A percentile compares a stretch with the other conserved stretches of the same genome.
phyloP scores from a whole-genome alignment of 495 filamentous ascomycete species.

The Penicillium cataractarum region DNA sequence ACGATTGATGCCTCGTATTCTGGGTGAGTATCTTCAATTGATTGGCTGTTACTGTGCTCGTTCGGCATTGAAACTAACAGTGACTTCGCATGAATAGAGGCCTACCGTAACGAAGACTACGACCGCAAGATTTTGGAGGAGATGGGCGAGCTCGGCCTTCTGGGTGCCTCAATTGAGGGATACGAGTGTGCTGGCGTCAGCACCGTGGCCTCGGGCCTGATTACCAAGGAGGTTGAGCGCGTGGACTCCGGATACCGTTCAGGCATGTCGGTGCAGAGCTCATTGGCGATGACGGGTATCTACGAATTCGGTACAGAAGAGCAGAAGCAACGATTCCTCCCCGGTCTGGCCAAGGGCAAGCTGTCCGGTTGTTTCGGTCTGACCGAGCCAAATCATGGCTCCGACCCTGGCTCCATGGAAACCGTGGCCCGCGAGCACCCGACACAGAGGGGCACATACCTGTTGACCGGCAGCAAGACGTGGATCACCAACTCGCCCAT shows the following conservation, averaged over 20 bases:
- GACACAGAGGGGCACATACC: conserved; percentile 80
- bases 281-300: conserved; percentile 95
- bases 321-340: conserved; percentile 86
- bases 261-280: conserved; percentile 95
- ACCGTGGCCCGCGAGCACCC: conserved; percentile 84
- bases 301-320: conserved; percentile 88
- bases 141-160: conserved; percentile 92
- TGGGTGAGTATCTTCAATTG: conserved; percentile 64
- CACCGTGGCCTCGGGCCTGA: conserved; percentile 87
- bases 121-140: conserved; percentile 86
- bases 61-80: background rate
- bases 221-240: conserved; percentile 93
- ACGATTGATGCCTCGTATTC: conserved; percentile 77
- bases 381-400: conserved; percentile 97
- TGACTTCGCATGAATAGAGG: conserved; percentile 59
- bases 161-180: conserved; percentile 89
- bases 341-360: conserved; percentile 82
- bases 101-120: conserved; percentile 92
- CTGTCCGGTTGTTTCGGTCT: conserved; percentile 90
- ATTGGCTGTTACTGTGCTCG: background rate
- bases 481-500: conserved; percentile 99
- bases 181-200: conserved; percentile 95
- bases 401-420: conserved; percentile 96
- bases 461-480: conserved; percentile 86
- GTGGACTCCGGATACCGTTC: conserved; percentile 96